Percentiles rank a stretch among this genome's conserved stretches.
phyloP scores from a whole-genome alignment of 2,329 filamentous ascomycete genomes.

The Fusarium nelsonii region DNA sequence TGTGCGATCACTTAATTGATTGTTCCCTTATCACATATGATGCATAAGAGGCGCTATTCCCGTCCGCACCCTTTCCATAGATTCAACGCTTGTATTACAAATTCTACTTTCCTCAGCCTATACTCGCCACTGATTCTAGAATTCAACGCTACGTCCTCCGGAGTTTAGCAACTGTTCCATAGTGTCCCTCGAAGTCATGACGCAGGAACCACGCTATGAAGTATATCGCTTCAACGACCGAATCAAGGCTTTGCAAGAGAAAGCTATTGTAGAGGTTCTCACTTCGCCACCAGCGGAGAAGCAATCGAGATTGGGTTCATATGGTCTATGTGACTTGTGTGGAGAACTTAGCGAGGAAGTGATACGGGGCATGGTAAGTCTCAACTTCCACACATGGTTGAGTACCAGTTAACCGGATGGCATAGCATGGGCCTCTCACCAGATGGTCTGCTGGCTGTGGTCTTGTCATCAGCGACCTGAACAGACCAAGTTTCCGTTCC shows the following conservation, averaged over 20 bases:
- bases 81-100: background rate
- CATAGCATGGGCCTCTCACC: slow-evolving; percentile 11
- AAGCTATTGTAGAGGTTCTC: slow-evolving; percentile 35
- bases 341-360: slow-evolving; percentile 27
- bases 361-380: slow-evolving; percentile 30
- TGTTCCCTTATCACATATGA: slow-evolving; percentile 2
- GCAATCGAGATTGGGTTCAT: slow-evolving; percentile 17
- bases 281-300: slow-evolving; percentile 26
- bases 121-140: background rate
- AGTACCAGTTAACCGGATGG: background rate
- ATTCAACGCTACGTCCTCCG: background rate
- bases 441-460: slow-evolving; percentile 18
- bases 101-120: background rate
- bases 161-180: background rate
- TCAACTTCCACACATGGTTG: background rate
- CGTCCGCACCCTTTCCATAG: background rate
- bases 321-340: slow-evolving; percentile 27
- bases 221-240: slow-evolving; percentile 20
- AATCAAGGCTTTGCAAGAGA: slow-evolving; percentile 24
- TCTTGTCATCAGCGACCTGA: slow-evolving; percentile 28
- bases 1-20: slow-evolving; percentile 11
- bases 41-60: slow-evolving; percentile 27
- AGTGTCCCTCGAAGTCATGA: slow-evolving; percentile 19
- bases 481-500: slow-evolving; percentile 25
- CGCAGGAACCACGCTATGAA: slow-evolving; percentile 12